Percentiles rank a stretch among this genome's conserved stretches.
Evolutionary conservation across 345 rosid species (phyloP).

Genomic region (Eucalyptus tenuipes): DNA sequence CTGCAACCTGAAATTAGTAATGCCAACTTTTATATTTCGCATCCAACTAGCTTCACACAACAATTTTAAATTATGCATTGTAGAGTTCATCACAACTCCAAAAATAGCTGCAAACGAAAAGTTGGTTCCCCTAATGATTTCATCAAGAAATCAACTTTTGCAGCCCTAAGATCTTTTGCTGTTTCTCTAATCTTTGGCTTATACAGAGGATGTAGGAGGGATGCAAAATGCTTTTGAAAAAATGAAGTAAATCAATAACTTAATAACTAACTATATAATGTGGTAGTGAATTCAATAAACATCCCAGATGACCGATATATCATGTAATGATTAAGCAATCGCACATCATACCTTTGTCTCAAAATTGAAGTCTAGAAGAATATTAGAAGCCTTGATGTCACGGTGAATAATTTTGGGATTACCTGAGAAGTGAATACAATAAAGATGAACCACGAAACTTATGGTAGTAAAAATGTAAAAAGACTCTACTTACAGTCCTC

Average conservation of each 20-base stretch:
- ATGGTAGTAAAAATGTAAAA: rapidly evolving
- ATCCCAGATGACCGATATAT: neutral
- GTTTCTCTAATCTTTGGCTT: neutral
- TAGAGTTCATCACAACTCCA: neutral
- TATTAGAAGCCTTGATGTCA: constrained; percentile 80
- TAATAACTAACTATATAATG: neutral
- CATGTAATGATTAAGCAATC: neutral
- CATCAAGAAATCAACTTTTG: neutral
- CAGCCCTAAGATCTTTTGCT: neutral
- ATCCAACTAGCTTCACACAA: neutral
- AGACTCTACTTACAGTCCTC: constrained; percentile 63
- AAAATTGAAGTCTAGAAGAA: constrained; percentile 61
- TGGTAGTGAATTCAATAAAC: neutral
- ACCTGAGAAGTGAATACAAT: constrained; percentile 25
- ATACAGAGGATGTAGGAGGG: neutral
- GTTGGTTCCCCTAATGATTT: neutral
- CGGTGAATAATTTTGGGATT: constrained; percentile 81
- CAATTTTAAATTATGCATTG: neutral
- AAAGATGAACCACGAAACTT: neutral
- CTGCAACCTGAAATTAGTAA: constrained; percentile 51
- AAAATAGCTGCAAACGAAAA: neutral
- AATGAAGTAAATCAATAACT: neutral
- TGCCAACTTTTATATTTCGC: neutral
- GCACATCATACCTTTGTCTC: constrained; percentile 54
- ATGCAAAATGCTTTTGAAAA: neutral